phyloP scores from a whole-genome alignment of 176 grass and related monocot species.

The Aegilops longissima region DNA sequence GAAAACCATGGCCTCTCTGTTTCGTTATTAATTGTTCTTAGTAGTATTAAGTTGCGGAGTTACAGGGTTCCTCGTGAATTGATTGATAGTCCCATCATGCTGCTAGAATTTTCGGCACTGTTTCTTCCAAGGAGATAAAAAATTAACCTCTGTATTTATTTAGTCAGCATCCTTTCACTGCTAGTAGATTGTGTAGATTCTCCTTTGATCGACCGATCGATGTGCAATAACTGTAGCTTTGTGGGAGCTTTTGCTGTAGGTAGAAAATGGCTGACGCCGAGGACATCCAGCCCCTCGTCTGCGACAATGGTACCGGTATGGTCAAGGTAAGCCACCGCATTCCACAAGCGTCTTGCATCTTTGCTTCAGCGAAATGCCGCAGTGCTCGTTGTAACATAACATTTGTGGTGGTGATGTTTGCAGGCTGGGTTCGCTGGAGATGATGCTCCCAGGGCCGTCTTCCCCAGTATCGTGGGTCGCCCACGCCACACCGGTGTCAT shows the following conservation, averaged over 20 bases:
- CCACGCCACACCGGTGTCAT: slow-evolving; percentile 73
- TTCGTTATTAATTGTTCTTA: not conserved
- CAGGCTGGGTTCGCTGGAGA: slow-evolving; percentile 72
- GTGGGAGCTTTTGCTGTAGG: slow-evolving; percentile 36
- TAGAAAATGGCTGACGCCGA: slow-evolving; percentile 67
- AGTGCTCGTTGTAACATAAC: not conserved
- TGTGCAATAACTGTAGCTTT: slow-evolving; percentile 13
- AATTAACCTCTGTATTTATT: not conserved
- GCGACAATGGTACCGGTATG: slow-evolving; percentile 83
- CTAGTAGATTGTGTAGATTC: not conserved
- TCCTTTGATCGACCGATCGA: not conserved
- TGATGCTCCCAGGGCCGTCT: slow-evolving; percentile 70
- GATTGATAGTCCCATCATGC: not conserved
- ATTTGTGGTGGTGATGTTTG: not conserved
- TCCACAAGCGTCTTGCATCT: not conserved
- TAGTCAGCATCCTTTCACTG: not conserved
- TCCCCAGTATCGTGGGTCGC: slow-evolving; percentile 64
- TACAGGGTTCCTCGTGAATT: not conserved
- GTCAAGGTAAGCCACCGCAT: slow-evolving; percentile 51
- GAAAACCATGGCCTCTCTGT: no score
- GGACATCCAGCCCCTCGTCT: slow-evolving; percentile 79
- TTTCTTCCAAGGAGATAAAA: not conserved
- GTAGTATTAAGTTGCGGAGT: not conserved
- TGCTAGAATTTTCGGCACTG: not conserved
- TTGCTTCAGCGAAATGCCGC: not conserved